These are phyloP conservation scores for Sanghuangporus weigelae DNA, from an alignment of 1,284 basidiomycete species.

Conservation along the genomic window DNA sequence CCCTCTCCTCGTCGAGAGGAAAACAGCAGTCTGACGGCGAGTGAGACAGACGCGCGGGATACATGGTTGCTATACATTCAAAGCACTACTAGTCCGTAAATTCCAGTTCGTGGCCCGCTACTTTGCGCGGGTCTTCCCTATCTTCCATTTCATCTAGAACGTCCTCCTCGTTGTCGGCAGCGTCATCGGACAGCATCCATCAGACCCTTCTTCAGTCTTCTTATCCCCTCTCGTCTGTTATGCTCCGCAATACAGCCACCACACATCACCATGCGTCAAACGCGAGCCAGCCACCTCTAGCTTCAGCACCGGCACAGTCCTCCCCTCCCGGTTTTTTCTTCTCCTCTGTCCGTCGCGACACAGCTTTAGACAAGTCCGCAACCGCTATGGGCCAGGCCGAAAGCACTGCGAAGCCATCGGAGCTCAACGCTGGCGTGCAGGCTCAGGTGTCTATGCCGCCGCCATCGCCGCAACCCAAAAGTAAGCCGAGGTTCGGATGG, in stretches of 20 bases:
- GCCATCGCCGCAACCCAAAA: constrained; percentile 3
- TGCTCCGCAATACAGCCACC: constrained; percentile 7
- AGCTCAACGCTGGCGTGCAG: neutral
- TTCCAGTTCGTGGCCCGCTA: neutral
- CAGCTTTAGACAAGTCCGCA: neutral
- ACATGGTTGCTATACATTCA: neutral
- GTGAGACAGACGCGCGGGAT: neutral
- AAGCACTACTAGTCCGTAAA: neutral
- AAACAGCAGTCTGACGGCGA: neutral
- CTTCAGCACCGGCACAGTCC: neutral
- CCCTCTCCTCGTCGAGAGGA: neutral
- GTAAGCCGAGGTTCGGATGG: constrained; percentile 14
- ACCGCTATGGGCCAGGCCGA: constrained; percentile 15
- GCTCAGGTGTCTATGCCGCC: neutral
- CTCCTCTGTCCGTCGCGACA: constrained; percentile 1
- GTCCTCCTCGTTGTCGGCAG: neutral
- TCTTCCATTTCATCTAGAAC: neutral
- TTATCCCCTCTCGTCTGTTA: neutral
- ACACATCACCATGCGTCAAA: constrained; percentile 2
- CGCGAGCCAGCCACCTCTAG: constrained; percentile 1
- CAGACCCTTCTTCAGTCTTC: neutral
- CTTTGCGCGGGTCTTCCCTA: neutral
- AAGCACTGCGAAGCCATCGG: constrained; percentile 4
- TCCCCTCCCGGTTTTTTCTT: neutral
- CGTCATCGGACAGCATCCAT: neutral